A percentile compares a stretch with the other conserved stretches of the same genome.
These are phyloP conservation scores for Drechslerella coelobrocha DNA, from an alignment of 2,329 filamentous ascomycete species.

Conservation along the genomic window DNA sequence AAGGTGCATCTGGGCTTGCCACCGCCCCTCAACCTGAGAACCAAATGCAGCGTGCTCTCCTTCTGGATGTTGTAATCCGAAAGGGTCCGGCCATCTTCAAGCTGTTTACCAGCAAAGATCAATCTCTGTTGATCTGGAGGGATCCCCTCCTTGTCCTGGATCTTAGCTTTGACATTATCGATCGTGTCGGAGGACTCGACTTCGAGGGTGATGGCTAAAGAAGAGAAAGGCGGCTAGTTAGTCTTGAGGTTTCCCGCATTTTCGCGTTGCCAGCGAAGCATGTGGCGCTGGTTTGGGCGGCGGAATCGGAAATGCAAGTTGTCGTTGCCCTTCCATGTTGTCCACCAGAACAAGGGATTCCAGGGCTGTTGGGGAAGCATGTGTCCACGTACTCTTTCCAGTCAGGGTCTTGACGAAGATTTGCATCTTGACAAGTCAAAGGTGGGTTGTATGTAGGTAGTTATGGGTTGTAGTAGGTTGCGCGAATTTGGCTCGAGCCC, in stretches of 20 bases:
- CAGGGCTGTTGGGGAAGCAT: not conserved
- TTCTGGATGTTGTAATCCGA: constrained; percentile 99
- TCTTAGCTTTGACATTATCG: constrained; percentile 62
- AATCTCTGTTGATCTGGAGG: constrained; percentile 98
- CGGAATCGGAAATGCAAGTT: not conserved
- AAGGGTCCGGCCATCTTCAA: constrained; percentile 98
- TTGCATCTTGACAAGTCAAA: constrained; percentile 64
- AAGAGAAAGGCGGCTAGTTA: constrained; percentile 2
- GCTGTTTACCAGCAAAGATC: constrained; percentile 99
- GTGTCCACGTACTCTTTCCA: constrained; percentile 67
- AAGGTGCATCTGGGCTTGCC: constrained; percentile 72
- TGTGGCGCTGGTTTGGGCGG: not conserved
- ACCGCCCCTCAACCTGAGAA: constrained; percentile 44
- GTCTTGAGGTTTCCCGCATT: constrained; percentile 60
- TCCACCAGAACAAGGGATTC: not conserved
- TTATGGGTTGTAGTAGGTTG: not conserved
- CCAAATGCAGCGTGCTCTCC: constrained; percentile 60
- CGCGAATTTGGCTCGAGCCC: not conserved
- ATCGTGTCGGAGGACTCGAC: constrained; percentile 73
- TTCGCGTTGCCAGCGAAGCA: constrained; percentile 54
- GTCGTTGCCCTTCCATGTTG: not conserved
- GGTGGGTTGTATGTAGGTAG: not conserved
- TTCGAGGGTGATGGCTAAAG: constrained; percentile 71
- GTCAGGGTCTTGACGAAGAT: constrained; percentile 86
- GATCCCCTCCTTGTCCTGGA: constrained; percentile 98